phyloP scores from a whole-genome alignment of 305 asterid species.

The Solanum hybrid region DNA sequence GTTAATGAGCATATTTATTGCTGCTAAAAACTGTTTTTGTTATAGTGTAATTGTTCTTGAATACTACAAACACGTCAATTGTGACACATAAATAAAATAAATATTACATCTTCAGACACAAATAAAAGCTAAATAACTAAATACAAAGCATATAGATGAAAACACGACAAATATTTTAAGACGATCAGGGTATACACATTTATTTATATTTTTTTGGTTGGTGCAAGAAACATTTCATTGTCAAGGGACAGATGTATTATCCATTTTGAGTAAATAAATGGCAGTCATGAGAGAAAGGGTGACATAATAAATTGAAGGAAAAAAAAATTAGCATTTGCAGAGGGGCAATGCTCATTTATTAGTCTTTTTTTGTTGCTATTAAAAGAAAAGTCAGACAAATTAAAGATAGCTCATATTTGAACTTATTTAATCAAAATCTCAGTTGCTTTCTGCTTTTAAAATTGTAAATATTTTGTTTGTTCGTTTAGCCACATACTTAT shows the following conservation, averaged over 20 bases:
- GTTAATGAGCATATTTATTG: not conserved
- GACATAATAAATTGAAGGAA: not conserved
- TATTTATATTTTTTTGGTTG: not conserved
- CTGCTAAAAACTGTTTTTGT: not conserved
- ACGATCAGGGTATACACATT: not conserved
- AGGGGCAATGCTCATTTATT: not conserved
- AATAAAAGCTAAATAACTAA: not conserved
- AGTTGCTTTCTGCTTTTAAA: not conserved
- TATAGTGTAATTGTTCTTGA: not conserved
- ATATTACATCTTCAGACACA: not conserved
- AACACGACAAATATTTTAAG: not conserved
- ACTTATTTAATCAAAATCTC: not conserved
- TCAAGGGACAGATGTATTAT: not conserved
- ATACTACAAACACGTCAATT: not conserved
- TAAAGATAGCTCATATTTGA: not conserved
- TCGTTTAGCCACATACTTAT: not conserved
- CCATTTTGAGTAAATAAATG: constrained; percentile 1
- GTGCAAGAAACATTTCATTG: not conserved
- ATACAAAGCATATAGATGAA: not conserved
- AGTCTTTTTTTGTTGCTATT: not conserved
- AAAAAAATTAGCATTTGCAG: not conserved
- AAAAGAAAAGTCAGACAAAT: not conserved
- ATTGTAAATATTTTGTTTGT: not conserved
- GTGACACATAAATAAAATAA: not conserved
- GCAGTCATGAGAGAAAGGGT: not conserved